Percentiles rank a stretch among this genome's conserved stretches.
phyloP scores from a whole-genome alignment of 805 yeast species.

The Starmerella ratchasimensis region DNA sequence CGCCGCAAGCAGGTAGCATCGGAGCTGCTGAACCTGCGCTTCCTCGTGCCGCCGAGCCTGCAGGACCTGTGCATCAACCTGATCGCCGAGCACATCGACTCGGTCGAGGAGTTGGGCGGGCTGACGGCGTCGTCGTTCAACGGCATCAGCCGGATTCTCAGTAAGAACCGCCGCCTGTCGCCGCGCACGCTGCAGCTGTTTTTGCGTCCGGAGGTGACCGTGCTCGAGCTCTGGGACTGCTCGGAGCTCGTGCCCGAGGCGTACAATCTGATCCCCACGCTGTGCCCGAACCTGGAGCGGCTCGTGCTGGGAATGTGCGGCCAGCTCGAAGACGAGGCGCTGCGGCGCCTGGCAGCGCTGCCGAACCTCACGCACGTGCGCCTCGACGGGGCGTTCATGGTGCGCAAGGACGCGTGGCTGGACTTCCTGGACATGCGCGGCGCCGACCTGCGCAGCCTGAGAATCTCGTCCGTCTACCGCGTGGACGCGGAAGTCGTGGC shows the following conservation, averaged over 20 bases:
- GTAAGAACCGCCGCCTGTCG: slow-evolving; percentile 68
- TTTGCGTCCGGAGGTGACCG: slow-evolving; percentile 42
- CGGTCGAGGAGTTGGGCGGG: slow-evolving; percentile 74
- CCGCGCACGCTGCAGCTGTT: slow-evolving; percentile 62
- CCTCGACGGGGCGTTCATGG: slow-evolving; percentile 84
- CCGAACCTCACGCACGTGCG: slow-evolving; percentile 39
- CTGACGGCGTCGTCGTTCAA: slow-evolving; percentile 61
- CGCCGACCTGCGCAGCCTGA: slow-evolving; percentile 41
- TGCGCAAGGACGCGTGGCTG: slow-evolving; percentile 66
- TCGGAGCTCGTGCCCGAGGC: slow-evolving; percentile 59
- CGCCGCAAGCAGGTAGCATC: slow-evolving; percentile 68
- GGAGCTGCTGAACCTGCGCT: slow-evolving; percentile 63
- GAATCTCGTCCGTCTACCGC: slow-evolving; percentile 70
- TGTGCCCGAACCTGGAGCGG: slow-evolving; percentile 56
- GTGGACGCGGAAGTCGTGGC: slow-evolving; percentile 55
- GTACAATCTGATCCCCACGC: slow-evolving; percentile 55
- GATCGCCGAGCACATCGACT: slow-evolving; percentile 52
- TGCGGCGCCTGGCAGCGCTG: slow-evolving; percentile 49
- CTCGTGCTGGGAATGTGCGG: slow-evolving; percentile 86
- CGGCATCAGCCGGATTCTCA: slow-evolving; percentile 60
- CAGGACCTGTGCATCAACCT: slow-evolving; percentile 70
- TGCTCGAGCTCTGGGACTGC: slow-evolving; percentile 82
- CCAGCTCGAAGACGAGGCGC: slow-evolving; percentile 63
- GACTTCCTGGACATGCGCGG: slow-evolving; percentile 51
- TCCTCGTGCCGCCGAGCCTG: slow-evolving; percentile 46